Evolutionary conservation across 371 early-diverging fungal genomes (phyloP).

Genomic region (Zopfochytrium polystomum): DNA sequence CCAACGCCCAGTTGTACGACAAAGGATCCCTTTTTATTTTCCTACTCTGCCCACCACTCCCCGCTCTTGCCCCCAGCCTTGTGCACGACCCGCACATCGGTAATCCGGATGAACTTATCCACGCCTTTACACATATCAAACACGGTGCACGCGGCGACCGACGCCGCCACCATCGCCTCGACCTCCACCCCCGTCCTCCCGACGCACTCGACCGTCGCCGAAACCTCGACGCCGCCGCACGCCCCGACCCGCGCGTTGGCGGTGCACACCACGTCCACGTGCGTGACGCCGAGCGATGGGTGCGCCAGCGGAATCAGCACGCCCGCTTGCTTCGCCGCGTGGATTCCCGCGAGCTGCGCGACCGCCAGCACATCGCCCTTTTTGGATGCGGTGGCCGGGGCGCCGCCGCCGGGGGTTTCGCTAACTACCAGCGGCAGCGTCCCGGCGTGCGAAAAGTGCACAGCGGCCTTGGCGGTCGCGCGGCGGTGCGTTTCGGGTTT

Average conservation of each 20-base stretch:
- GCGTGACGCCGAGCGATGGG: conserved; percentile 70
- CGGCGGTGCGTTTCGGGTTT: conserved; percentile 66
- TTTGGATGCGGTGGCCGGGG: conserved; percentile 59
- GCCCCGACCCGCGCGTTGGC: conserved; percentile 23
- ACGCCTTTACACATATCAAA: conserved; percentile 74
- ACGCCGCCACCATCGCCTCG: conserved; percentile 85
- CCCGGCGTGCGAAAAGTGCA: conserved; percentile 59
- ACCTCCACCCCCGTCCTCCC: conserved; percentile 93
- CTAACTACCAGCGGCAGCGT: too few relatives aligned
- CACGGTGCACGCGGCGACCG: conserved; percentile 70
- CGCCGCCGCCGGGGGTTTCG: too few relatives aligned
- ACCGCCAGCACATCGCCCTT: conserved; percentile 88
- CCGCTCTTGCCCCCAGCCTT: conserved; percentile 88
- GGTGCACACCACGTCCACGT: conserved; percentile 70
- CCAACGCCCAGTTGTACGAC: too few relatives aligned
- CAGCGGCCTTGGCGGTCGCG: conserved; percentile 69
- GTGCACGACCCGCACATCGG: conserved; percentile 61
- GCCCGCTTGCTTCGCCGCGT: conserved; percentile 83
- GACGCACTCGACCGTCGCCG: conserved; percentile 63
- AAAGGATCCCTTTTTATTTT: too few relatives aligned
- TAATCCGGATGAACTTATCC: conserved; percentile 43
- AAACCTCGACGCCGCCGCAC: conserved; percentile 36
- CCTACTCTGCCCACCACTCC: too few relatives aligned
- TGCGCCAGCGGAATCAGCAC: conserved; percentile 87
- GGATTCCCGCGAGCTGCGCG: conserved; percentile 87